A percentile compares a stretch with the other conserved stretches of the same genome.
Conservation (phyloP, 805 yeast genomes). For the Yamadazyma olivae region DNA sequence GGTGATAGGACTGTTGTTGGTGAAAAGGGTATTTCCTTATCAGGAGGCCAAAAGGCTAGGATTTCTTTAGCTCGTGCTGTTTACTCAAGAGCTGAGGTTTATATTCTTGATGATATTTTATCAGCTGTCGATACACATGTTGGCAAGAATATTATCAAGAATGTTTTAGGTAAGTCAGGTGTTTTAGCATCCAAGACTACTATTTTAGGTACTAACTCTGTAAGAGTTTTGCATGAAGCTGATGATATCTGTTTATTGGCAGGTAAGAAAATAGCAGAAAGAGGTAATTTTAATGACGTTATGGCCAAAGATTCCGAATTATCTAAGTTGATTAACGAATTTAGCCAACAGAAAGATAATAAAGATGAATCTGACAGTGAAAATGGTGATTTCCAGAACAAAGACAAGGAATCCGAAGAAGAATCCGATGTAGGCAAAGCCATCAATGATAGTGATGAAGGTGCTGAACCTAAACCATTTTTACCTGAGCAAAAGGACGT, state of each 20-base stretch:
- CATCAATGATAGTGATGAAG: slow-evolving; percentile 11
- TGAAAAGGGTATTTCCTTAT: slow-evolving; percentile 40
- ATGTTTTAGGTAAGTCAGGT: slow-evolving; percentile 31
- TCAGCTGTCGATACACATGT: slow-evolving; percentile 45
- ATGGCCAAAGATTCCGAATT: slow-evolving; percentile 36
- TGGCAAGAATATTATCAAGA: slow-evolving; percentile 29
- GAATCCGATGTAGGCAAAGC: slow-evolving; percentile 13
- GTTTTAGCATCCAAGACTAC: slow-evolving; percentile 31
- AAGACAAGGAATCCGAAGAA: slow-evolving; percentile 13
- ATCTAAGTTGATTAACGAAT: slow-evolving; percentile 28
- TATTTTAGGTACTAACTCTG: slow-evolving; percentile 39
- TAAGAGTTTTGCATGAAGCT: slow-evolving; percentile 33
- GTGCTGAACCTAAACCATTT: slow-evolving; percentile 9
- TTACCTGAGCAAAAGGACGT: slow-evolving; percentile 9
- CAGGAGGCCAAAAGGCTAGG: slow-evolving; percentile 44
- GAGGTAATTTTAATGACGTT: slow-evolving; percentile 49
- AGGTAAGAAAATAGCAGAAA: slow-evolving; percentile 27
- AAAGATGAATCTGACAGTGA: slow-evolving; percentile 12
- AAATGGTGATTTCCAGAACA: slow-evolving; percentile 15
- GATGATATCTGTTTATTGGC: slow-evolving; percentile 29
- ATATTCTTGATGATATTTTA: slow-evolving; percentile 37
- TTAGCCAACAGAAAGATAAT: slow-evolving; percentile 25
- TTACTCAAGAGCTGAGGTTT: slow-evolving; percentile 37
- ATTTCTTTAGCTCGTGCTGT: slow-evolving; percentile 41
- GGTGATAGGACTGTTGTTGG: slow-evolving; percentile 44